These are phyloP conservation scores for Stephanodiscus minutulus DNA, from an alignment of 108 stramenopile species.

Conservation along the genomic window DNA sequence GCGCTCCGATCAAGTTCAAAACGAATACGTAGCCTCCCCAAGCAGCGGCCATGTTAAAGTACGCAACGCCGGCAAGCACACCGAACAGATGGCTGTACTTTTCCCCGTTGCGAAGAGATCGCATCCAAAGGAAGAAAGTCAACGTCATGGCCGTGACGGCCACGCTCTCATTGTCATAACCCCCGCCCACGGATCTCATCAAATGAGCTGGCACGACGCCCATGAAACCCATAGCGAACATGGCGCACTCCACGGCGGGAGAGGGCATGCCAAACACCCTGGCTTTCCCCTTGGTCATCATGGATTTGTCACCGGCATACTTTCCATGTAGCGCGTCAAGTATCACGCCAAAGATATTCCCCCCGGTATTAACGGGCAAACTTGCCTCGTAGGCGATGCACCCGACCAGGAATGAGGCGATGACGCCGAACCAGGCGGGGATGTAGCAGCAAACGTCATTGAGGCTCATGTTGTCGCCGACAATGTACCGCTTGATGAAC, in stretches of 20 bases:
- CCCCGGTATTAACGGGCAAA: constrained; percentile 33
- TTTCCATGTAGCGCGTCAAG: constrained; percentile 50
- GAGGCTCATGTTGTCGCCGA: constrained; percentile 67
- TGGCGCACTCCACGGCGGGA: constrained; percentile 48
- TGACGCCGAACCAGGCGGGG: constrained; percentile 90
- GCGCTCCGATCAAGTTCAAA: constrained; percentile 92
- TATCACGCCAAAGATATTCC: constrained; percentile 46
- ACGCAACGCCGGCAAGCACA: constrained; percentile 62
- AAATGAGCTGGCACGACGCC: constrained; percentile 82
- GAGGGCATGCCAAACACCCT: constrained; percentile 1
- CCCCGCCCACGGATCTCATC: constrained; percentile 92
- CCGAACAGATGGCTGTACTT: constrained; percentile 43
- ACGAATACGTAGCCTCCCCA: constrained; percentile 99
- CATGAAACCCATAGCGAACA: constrained; percentile 73
- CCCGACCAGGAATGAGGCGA: constrained; percentile 73
- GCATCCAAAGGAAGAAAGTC: constrained; percentile 92
- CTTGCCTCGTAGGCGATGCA: constrained; percentile 68
- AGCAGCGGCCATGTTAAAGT: constrained; percentile 98
- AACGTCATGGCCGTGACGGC: constrained; percentile 92
- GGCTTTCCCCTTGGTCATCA: background rate
- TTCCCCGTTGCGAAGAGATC: constrained; percentile 48
- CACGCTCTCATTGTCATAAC: constrained; percentile 97
- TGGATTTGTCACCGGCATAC: constrained; percentile 15
- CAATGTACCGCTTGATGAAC: constrained; percentile 23
- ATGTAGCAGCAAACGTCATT: constrained; percentile 94